A percentile compares a stretch with the other conserved stretches of the same genome.
phyloP scores from a whole-genome alignment of 768 basidiomycete genomes.

The Phanerochaete carnosa region DNA sequence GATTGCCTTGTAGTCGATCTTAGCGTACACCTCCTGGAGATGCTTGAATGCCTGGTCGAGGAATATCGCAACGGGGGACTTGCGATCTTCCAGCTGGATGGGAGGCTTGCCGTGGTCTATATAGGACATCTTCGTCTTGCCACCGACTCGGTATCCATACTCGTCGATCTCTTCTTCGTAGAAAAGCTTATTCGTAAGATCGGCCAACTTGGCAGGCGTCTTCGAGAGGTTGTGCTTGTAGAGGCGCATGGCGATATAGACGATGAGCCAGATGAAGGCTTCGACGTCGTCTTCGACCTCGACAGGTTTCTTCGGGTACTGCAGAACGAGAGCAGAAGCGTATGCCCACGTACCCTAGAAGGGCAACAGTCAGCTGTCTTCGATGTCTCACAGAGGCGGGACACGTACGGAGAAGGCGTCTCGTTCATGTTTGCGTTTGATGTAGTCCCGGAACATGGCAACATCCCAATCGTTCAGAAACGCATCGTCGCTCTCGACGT shows the following conservation, averaged over 20 bases:
- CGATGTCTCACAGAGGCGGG: neutral
- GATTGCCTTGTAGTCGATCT: neutral
- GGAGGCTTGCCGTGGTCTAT: neutral
- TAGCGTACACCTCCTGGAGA: neutral
- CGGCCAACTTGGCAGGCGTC: neutral
- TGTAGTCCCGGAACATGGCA: neutral
- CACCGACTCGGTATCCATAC: neutral
- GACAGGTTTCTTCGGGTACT: slow-evolving; percentile 2
- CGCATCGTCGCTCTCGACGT: neutral
- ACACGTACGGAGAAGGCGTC: neutral
- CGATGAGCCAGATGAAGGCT: slow-evolving; percentile 15
- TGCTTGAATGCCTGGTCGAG: neutral
- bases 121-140: neutral
- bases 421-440: neutral
- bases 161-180: neutral
- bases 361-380: neutral
- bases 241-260: neutral
- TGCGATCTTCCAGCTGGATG: neutral
- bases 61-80: neutral
- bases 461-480: slow-evolving; percentile 12
- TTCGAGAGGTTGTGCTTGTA: neutral
- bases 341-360: slow-evolving; percentile 20
- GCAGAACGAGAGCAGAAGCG: slow-evolving; percentile 10
- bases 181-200: neutral
- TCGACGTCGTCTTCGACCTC: slow-evolving; percentile 18